A percentile compares a stretch with the other conserved stretches of the same genome.
These are phyloP conservation scores for Neonectria coccinea DNA, from an alignment of 2,329 filamentous ascomycete genomes.

Conservation along the genomic window DNA sequence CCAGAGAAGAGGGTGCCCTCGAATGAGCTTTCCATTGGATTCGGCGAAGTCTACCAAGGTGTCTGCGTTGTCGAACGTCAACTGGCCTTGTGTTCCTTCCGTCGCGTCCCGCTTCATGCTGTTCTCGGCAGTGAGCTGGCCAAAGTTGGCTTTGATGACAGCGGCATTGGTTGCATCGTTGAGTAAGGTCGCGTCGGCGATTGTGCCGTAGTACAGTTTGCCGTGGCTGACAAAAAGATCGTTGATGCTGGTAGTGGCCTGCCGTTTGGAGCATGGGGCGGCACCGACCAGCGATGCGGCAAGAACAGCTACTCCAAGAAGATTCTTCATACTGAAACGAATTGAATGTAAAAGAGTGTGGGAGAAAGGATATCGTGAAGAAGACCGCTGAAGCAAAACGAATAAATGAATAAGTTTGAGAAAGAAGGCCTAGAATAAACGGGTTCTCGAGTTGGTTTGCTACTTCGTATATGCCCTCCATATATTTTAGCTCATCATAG, in stretches of 20 bases:
- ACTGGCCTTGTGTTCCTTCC: slow-evolving; percentile 60
- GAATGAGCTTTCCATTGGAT: slow-evolving; percentile 67
- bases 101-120: slow-evolving; percentile 76
- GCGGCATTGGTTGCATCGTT: slow-evolving; percentile 61
- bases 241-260: slow-evolving; percentile 15
- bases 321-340: not conserved
- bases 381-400: not conserved
- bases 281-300: slow-evolving; percentile 5
- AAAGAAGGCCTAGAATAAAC: not conserved
- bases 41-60: slow-evolving; percentile 69
- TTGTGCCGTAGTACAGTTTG: slow-evolving; percentile 74
- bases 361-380: not conserved
- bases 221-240: slow-evolving; percentile 60
- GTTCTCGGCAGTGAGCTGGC: slow-evolving; percentile 75
- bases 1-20: slow-evolving; percentile 76
- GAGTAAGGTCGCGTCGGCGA: slow-evolving; percentile 66
- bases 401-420: not conserved
- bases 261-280: slow-evolving; percentile 2
- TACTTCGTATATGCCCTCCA: not conserved
- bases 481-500: not conserved
- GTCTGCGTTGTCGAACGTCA: slow-evolving; percentile 70
- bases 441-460: not conserved
- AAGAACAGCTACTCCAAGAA: not conserved
- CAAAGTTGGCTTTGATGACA: slow-evolving; percentile 70
- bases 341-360: not conserved